phyloP scores from a whole-genome alignment of 208 protist genomes.

The Leishmania martiniquensis region DNA sequence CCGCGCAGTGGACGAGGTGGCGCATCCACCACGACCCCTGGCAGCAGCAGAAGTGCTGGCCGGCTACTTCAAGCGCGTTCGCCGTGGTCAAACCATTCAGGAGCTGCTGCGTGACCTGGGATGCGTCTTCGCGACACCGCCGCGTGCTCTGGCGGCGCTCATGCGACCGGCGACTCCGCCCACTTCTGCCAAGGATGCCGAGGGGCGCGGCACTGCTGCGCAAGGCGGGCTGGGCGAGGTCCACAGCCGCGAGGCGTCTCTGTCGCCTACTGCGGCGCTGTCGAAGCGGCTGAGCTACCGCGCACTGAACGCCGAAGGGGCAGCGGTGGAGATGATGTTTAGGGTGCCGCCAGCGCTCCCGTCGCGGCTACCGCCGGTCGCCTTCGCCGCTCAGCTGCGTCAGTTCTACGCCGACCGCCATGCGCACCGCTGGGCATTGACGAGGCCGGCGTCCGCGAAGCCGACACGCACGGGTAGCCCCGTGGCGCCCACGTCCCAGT shows the following conservation, averaged over 20 bases:
- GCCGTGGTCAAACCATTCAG: constrained; percentile 27
- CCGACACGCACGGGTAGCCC: not conserved
- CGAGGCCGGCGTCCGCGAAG: not conserved
- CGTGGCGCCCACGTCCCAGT: not conserved
- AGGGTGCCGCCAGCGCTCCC: constrained; percentile 62
- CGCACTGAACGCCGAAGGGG: constrained; percentile 33
- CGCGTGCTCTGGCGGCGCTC: constrained; percentile 26
- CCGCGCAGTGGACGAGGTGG: not conserved
- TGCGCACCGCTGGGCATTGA: constrained; percentile 11
- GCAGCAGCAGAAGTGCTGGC: constrained; percentile 10
- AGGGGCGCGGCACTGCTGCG: not conserved
- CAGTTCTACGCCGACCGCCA: constrained; percentile 13
- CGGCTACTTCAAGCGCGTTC: constrained; percentile 21
- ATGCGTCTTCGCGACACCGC: constrained; percentile 62
- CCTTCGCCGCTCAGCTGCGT: constrained; percentile 20
- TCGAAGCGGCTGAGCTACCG: constrained; percentile 23
- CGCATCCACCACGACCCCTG: not conserved
- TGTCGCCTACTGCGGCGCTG: constrained; percentile 5
- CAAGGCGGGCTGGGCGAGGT: not conserved
- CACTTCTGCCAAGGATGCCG: too few species aligned
- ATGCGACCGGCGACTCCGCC: not conserved
- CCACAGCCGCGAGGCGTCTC: not conserved
- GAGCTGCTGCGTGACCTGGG: constrained; percentile 58
- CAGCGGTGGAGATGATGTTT: constrained; percentile 62
- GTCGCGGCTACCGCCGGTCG: constrained; percentile 50